These are phyloP conservation scores for Carex scoparia DNA, from an alignment of 176 grass and related monocot species.

Conservation along the genomic window DNA sequence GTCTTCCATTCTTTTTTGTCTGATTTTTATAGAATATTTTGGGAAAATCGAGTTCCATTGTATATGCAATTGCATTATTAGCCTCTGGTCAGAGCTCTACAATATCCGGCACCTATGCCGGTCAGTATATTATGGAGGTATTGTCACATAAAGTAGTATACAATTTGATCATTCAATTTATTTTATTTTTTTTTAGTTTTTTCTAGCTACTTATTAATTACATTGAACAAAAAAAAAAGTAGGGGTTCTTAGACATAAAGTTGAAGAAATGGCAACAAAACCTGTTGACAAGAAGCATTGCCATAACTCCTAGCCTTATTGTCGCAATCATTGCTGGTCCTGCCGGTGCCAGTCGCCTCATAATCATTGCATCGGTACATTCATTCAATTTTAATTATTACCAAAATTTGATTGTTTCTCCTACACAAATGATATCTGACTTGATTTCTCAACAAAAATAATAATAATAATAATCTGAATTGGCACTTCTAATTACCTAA, in stretches of 20 bases:
- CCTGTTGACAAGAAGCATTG: constrained; percentile 51
- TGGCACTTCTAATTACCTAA: not conserved
- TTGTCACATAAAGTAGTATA: not conserved
- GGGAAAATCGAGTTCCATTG: constrained; percentile 50
- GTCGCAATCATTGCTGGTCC: constrained; percentile 47
- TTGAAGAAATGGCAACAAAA: constrained; percentile 65
- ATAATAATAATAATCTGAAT: not conserved
- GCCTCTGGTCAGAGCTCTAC: constrained; percentile 77
- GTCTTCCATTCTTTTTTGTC: not conserved
- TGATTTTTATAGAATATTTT: constrained; percentile 50
- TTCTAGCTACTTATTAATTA: not conserved
- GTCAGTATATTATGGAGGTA: constrained; percentile 89
- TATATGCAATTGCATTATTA: constrained; percentile 68
- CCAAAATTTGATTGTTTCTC: not conserved
- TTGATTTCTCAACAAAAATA: too few relatives aligned
- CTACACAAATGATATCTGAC: too few relatives aligned
- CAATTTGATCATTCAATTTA: not conserved
- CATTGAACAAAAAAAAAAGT: not conserved
- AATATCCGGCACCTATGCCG: constrained; percentile 55
- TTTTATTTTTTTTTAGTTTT: too few relatives aligned
- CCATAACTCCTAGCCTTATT: constrained; percentile 58
- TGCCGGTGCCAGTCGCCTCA: constrained; percentile 35
- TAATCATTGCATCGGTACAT: constrained; percentile 69
- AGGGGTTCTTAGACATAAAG: constrained; percentile 80
- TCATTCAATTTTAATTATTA: not conserved